Conservation (phyloP, 441 rosid genomes). For the Kokia cookei region DNA sequence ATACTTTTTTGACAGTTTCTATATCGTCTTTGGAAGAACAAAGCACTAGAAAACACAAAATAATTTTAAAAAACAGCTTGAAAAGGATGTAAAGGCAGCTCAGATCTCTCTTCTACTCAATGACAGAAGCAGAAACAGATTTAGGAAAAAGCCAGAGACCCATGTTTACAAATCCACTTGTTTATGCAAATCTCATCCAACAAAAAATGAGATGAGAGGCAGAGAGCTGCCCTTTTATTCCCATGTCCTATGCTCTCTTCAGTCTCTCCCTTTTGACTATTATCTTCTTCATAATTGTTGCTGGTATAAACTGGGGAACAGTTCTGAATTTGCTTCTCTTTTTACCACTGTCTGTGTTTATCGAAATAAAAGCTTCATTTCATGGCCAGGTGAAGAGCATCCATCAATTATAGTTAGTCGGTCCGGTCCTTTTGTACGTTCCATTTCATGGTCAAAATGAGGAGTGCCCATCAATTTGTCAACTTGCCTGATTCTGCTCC, state of each 20-base stretch:
- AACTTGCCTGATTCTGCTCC: neutral
- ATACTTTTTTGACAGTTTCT: slow-evolving; percentile 13
- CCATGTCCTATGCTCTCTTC: neutral
- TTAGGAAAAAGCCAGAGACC: slow-evolving; percentile 14
- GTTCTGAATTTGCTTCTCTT: neutral
- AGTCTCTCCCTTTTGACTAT: neutral
- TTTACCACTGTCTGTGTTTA: neutral
- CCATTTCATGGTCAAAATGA: neutral
- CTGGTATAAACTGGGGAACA: neutral
- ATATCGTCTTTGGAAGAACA: slow-evolving; percentile 7
- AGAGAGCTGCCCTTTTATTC: neutral
- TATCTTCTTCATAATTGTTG: neutral
- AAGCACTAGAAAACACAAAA: neutral
- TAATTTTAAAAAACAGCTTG: neutral
- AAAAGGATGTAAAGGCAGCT: slow-evolving; percentile 1
- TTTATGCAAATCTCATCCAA: slow-evolving; percentile 8
- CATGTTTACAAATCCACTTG: slow-evolving; percentile 9
- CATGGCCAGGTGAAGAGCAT: neutral
- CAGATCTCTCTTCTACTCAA: slow-evolving; percentile 24
- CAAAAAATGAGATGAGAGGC: slow-evolving; percentile 9
- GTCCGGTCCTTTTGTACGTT: neutral
- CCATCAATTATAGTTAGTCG: neutral
- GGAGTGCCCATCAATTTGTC: neutral
- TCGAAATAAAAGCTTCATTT: slow-evolving; percentile 3
- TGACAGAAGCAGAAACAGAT: slow-evolving; percentile 33